Base-by-base conservation (phyloP, 2,329 filamentous ascomycete species). In the Amauroascus verrucosus region DNA sequence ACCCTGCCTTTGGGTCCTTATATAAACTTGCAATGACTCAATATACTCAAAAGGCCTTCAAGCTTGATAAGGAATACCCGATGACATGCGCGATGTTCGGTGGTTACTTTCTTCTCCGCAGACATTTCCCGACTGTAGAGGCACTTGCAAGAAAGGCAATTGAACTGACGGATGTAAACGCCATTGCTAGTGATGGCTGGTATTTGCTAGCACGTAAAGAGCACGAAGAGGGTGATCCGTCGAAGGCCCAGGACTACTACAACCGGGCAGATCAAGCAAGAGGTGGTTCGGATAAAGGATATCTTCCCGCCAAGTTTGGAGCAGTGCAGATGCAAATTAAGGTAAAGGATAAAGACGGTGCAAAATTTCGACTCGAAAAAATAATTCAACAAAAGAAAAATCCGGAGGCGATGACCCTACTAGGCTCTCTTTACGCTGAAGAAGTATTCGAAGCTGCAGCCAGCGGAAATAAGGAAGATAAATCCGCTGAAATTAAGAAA, bases 171-270 rank as follows among this genome's bases (percentile, higher is more conserved):
- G 93, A 98, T 65, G 88, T 97, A 61, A 95, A 95, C 67, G 88
- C 90, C 2, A 88, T 97, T 67, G 91, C 91, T 22, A 95, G 91
- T 70, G 94, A 98, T 66, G 94, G 93, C 33, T 97, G 91, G 90
- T 98, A 96, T 70, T 73, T 97, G 7, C 80, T 97, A 38, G 93
- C 89, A 26, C 80, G 90, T 56, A 96, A 95, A 67, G 88, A 91
- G 58, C 93, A 98, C 65, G 88, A 88, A 60, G 80, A 82, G 54
- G 85, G 85, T 40, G 83, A 96, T 54, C 71, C 81, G 6, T 77
- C 84, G 18, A 84, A 82, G 54, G 91, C 93, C 1, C 81, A 79
- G 18, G 88, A 95, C 63, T 95, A 85, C 68, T 98, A 98, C 70
- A 82, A 83, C 53, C 84, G 87, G 60, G 87, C 94, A 1, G 93